These are phyloP conservation scores for Raphanus hybrid DNA, from an alignment of 441 rosid species.

Conservation along the genomic window DNA sequence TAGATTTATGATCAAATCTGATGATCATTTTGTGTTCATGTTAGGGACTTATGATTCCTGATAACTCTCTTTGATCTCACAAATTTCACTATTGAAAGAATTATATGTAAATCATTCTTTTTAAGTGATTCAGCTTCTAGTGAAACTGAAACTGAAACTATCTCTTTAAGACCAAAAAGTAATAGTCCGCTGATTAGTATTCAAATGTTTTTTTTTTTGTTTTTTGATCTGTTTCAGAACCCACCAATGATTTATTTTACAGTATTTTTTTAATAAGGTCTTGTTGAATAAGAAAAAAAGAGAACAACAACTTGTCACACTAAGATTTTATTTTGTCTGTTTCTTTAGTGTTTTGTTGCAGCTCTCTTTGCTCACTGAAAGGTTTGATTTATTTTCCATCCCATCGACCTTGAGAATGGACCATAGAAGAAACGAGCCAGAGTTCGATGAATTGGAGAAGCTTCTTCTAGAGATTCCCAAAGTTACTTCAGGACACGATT, in stretches of 20 bases:
- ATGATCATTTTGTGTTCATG: conserved; percentile 10
- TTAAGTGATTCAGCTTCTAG: conserved; percentile 28
- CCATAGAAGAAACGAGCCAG: conserved; percentile 57
- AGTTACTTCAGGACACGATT: conserved; percentile 41
- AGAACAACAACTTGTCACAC: conserved; percentile 28
- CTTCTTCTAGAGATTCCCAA: conserved; percentile 87
- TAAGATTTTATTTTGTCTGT: conserved; percentile 20
- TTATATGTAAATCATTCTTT: conserved; percentile 6
- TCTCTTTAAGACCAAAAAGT: conserved; percentile 4
- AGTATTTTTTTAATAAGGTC: neutral
- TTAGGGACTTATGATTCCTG: conserved; percentile 4
- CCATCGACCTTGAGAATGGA: conserved; percentile 51
- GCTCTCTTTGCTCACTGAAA: conserved; percentile 26
- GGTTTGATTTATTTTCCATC: conserved; percentile 1
- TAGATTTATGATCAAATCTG: conserved; percentile 18
- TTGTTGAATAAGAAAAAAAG: conserved; percentile 8
- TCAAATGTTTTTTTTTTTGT: conserved; percentile 19
- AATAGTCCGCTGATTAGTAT: conserved; percentile 25
- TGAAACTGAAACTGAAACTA: conserved; percentile 15
- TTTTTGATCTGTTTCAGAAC: conserved; percentile 12
- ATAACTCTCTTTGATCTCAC: conserved; percentile 28
- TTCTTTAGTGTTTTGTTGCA: conserved; percentile 28
- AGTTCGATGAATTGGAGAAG: conserved; percentile 78
- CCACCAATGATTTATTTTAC: conserved; percentile 13
- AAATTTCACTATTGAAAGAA: neutral